Evolutionary conservation across 805 yeast genomes (phyloP), one percentile per base, ranked within the genome.

Genomic region (Brettanomyces custersianus): DNA sequence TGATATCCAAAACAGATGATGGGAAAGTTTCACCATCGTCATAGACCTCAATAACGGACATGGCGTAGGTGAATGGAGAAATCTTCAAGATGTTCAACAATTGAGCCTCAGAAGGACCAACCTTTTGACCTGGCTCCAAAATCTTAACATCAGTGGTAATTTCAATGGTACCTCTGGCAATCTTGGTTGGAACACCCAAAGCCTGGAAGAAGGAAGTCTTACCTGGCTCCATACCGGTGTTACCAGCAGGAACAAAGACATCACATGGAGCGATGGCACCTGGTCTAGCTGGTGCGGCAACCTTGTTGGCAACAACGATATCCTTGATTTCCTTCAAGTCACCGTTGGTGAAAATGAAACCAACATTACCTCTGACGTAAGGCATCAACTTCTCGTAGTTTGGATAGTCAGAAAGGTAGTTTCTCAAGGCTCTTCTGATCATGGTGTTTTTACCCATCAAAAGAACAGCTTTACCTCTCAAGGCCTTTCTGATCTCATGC

Each of bases 141-240:
- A 92, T 95, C 77, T 84, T 84, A 62, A 92, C 95, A 65, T 92
- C 98, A 58, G 82, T 70, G 68, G 86, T 87, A 72, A 92, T 92
- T 77, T 92, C 99, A 80, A 92, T 92, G 74, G 96, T 87, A 92
- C 99, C 99, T 84, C 99, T 88, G 72, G 95, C 92, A 87, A 92
- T 92, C 94, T 92, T 92, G 85, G 99, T 92, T 80, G 98, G 98
- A 62, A 92, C 96, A 85, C 97, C 97, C 62, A 92, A 80, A 65
- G 99, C 98, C 80, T 92, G 99, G 97, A 92, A 92, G 94, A 92
- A 92, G 66, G 98, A 92, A 63, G 99, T 92, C 86, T 92, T 92
- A 82, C 97, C 97, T 72, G 99, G 99, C 77, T 92, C 98, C 95
- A 92, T 88, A 83, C 97, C 96, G 58, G 99, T 92, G 95, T 92